Evolutionary conservation across 2,329 filamentous ascomycete species (phyloP), one percentile per base, ranked within the genome.

Genomic region (Colletotrichum eremochloae): DNA sequence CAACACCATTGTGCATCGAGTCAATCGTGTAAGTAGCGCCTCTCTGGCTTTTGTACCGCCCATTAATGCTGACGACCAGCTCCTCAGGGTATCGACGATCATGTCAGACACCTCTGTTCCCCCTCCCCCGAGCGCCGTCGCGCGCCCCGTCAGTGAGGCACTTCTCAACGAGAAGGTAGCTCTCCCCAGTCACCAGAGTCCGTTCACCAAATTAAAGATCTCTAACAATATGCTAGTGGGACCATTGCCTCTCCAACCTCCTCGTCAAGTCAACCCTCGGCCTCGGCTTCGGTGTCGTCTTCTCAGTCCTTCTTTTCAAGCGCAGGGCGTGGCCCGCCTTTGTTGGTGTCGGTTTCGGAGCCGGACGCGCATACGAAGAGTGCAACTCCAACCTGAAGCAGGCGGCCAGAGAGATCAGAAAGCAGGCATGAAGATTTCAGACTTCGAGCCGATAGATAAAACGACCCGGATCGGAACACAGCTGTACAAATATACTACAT

Each of bases 231-330:
- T 29, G 20, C 53, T 75, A 99, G 96, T 99, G 96, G 96, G 96
- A 99, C 84, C 96, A 94, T 86, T 98, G 96, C 85, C 92, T 99
- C 78, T 98, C 96, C 78, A 98, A 97, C 81, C 91, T 98, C 84
- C 91, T 99, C 82, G 97, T 99, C 88, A 95, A 97, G 85, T 98
- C 96, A 76, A 92, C 94, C 68, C 93, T 99, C 83, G 96, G 96
- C 80, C 93, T 98, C 82, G 94, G 93, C 78, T 99, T 99, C 86
- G 96, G 96, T 82, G 93, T 99, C 83, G 94, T 99, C 85, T 98
- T 99, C 88, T 98, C 96, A 74, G 95, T 99, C 74, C 93, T 99
- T 71, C 86, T 99, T 68, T 99, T 99, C 91, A 97, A 97, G 90
- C 93, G 97, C 84, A 92, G 96, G 86, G 94, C 96, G 76, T 99